Percentiles rank a stretch among this genome's conserved stretches.
Conservation (phyloP, 2,329 filamentous ascomycete genomes). For the Zopfia rhizophila region DNA sequence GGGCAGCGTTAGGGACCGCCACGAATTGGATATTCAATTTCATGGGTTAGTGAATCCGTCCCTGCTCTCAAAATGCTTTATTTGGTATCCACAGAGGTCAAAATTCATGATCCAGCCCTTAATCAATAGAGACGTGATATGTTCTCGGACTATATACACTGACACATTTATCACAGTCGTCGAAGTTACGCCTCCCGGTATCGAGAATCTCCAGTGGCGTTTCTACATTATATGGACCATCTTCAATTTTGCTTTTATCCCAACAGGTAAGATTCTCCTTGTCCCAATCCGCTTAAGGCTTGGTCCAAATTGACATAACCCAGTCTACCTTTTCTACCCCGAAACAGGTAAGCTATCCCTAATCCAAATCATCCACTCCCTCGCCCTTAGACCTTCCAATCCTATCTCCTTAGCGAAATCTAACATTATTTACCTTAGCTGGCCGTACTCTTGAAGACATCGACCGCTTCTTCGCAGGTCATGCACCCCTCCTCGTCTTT, state of each 20-base stretch:
- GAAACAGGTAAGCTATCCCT: slow-evolving; percentile 38
- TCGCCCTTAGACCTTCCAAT: slow-evolving; percentile 1
- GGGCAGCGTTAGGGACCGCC: slow-evolving; percentile 60
- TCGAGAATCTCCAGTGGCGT: slow-evolving; percentile 52
- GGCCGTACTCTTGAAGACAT: slow-evolving; percentile 44
- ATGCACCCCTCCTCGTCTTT: slow-evolving; percentile 55
- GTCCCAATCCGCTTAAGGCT: no score
- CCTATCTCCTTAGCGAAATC: slow-evolving; percentile 30
- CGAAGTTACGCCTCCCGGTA: slow-evolving; percentile 58
- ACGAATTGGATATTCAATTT: slow-evolving; percentile 64
- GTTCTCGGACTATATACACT: no score
- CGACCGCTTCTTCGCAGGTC: slow-evolving; percentile 37
- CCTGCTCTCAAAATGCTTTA: no score
- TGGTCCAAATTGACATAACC: no score
- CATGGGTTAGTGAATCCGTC: slow-evolving; percentile 24
- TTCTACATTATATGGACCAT: slow-evolving; percentile 60
- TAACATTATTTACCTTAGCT: slow-evolving; percentile 40
- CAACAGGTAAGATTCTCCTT: no score
- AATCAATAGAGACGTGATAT: not conserved
- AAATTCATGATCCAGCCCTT: not conserved
- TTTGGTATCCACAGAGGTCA: slow-evolving; percentile 26
- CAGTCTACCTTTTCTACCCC: slow-evolving; percentile 49
- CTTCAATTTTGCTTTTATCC: slow-evolving; percentile 60
- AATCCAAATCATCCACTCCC: slow-evolving; percentile 12
- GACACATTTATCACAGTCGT: no score